Percentiles rank a stretch among this genome's conserved stretches.
These are phyloP conservation scores for Phanerodontia chrysosporium DNA, from an alignment of 768 basidiomycete species.

Conservation along the genomic window DNA sequence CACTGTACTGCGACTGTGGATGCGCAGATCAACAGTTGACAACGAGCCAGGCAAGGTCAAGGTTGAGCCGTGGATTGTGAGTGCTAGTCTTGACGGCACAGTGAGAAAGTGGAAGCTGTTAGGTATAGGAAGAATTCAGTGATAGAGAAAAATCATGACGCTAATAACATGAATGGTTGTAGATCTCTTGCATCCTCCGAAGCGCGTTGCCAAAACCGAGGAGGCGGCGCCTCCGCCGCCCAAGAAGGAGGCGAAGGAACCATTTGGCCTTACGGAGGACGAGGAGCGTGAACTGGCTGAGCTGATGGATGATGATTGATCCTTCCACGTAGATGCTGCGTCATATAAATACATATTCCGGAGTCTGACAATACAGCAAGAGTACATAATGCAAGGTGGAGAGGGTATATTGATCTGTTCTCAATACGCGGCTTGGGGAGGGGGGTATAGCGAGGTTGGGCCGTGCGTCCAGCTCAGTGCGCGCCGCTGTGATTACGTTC, in stretches of 20 bases:
- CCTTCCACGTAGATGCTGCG: neutral
- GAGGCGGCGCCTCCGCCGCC: constrained; percentile 24
- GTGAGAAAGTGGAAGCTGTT: constrained; percentile 77
- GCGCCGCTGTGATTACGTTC: no score
- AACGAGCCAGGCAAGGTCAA: constrained; percentile 43
- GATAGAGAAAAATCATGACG: no score
- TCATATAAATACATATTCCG: neutral
- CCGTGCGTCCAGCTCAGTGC: no score
- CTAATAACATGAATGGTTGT: no score
- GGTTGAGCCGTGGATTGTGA: constrained; percentile 78
- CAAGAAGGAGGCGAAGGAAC: constrained; percentile 24
- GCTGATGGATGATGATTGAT: constrained; percentile 45
- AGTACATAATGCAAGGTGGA: neutral
- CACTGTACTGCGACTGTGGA: constrained; percentile 71
- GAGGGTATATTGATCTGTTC: no score
- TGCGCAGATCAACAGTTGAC: constrained; percentile 40
- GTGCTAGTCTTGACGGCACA: constrained; percentile 81
- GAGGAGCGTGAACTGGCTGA: constrained; percentile 89
- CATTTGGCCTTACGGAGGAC: constrained; percentile 66
- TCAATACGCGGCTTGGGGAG: no score
- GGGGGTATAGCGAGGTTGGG: no score
- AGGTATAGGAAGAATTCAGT: no score
- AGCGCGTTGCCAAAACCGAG: constrained; percentile 7
- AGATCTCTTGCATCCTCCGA: constrained; percentile 11
- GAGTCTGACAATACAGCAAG: neutral